phyloP scores from a whole-genome alignment of 2,329 filamentous ascomycete genomes.

The Fusarium bulbicola region DNA sequence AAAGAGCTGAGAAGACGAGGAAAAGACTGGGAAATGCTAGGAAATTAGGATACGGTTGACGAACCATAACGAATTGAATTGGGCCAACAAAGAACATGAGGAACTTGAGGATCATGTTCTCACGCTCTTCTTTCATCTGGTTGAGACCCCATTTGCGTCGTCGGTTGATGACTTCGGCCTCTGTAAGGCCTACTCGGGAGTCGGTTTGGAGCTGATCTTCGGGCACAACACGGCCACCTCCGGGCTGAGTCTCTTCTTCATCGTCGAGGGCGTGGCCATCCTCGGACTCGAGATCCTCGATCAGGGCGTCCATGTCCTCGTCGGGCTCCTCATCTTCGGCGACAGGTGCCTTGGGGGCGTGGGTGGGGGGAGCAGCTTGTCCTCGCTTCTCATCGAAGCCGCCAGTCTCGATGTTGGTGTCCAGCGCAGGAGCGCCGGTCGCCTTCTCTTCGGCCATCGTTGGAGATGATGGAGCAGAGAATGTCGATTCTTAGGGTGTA shows the following conservation, averaged over 20 bases:
- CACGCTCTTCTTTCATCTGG: conserved; percentile 91
- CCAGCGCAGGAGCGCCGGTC: conserved; percentile 64
- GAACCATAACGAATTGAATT: conserved; percentile 91
- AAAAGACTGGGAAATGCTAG: not conserved
- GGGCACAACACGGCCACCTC: conserved; percentile 70
- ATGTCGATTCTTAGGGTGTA: conserved; percentile 31
- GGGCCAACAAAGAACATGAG: conserved; percentile 84
- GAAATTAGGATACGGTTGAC: conserved; percentile 39
- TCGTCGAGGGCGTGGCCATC: conserved; percentile 77
- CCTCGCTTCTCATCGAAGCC: conserved; percentile 71
- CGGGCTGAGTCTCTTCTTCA: conserved; percentile 56
- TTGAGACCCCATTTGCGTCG: conserved; percentile 84
- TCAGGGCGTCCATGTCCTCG: conserved; percentile 86
- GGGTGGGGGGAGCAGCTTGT: conserved; percentile 45
- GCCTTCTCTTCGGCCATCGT: conserved; percentile 65
- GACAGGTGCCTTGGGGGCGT: conserved; percentile 51
- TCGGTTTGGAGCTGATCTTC: conserved; percentile 84
- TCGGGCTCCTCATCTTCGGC: conserved; percentile 76
- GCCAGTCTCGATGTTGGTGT: conserved; percentile 72
- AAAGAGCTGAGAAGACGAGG: not conserved
- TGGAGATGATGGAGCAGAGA: conserved; percentile 14
- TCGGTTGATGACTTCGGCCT: conserved; percentile 69
- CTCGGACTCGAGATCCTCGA: conserved; percentile 85
- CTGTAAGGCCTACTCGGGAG: conserved; percentile 75
- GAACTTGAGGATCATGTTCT: conserved; percentile 86